Evolutionary conservation across 352 stramenopile genomes (phyloP), one percentile per base, ranked within the genome.

Genomic region (Pythium scleroteichum): DNA sequence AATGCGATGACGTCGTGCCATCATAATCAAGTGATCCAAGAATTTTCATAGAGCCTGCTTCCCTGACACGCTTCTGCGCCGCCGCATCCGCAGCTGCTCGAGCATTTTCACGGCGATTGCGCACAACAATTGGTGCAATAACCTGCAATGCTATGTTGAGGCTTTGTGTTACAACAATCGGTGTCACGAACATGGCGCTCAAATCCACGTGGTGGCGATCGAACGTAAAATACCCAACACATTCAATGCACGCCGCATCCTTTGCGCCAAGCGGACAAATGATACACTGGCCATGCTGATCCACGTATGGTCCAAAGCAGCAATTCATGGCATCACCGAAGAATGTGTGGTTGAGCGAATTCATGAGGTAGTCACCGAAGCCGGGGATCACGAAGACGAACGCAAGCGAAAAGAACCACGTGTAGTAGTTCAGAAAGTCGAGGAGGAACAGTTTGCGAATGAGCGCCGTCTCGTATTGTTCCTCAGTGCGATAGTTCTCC

Each of bases 391-490:
- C 87, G 57, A 92, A 94, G 14, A 96, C 74, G 62, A 96, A 96
- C 14, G 87, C 85, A 32, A 96, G 79, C 62, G 79, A 91, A 66
- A 96, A 96, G 69, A 96, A 96, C 87, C 87, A 96, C 54, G 85
- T 96, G 71, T 94, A 96, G 73, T 96, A 96, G 73, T 96, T 96
- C 26, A 96, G 68, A 47, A 96, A 96, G 49, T 96, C 87, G 23
- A 96, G 63, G 40, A 92, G 35, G 44, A 96, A 92, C 13, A 96
- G 69, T 59, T 96, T 94, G 14, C 82, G 78, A 47, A 96, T 87
- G 32, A 96, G 63, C 14, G 85, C 73, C 49, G 80, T 87, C 59
- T 96, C 87, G 59, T 88, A 93, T 60, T 90, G 78, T 60, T 96
- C 87, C 47, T 92, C 82, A 0, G 87, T 96, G 17, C 74, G 73